phyloP scores from a whole-genome alignment of 345 rosid species.

The Microthlaspi erraticum region DNA sequence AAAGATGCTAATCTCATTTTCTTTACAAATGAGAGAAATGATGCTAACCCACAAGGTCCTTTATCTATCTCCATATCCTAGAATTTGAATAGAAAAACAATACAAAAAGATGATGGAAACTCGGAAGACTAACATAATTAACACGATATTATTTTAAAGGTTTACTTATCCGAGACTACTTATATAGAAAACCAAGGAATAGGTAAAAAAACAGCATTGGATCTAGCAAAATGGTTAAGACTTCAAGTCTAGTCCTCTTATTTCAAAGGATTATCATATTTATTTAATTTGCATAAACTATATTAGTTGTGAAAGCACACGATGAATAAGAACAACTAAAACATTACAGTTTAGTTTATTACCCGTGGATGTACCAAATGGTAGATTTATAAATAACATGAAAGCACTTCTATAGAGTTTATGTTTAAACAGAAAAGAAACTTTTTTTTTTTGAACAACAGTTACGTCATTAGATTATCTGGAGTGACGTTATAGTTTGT shows the following conservation, averaged over 20 bases:
- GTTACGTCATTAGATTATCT: slow-evolving; percentile 10
- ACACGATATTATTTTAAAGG: too few relatives aligned
- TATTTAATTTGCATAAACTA: not conserved
- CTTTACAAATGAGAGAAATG: not conserved
- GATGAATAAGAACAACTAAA: not conserved
- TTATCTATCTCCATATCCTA: not conserved
- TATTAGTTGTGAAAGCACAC: not conserved
- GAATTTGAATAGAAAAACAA: not conserved
- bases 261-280: slow-evolving; percentile 51
- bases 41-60: slow-evolving; percentile 1
- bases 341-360: not conserved
- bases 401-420: not conserved
- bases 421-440: not conserved
- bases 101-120: not conserved
- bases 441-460: too few relatives aligned
- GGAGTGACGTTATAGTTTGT: slow-evolving; percentile 1
- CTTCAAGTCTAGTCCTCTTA: slow-evolving; percentile 47
- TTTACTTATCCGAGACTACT: too few relatives aligned
- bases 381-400: not conserved
- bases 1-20: not conserved
- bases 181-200: not conserved
- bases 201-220: slow-evolving; percentile 46
- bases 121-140: not conserved
- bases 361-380: not conserved
- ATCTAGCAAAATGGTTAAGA: slow-evolving; percentile 49